Percentiles rank a stretch among this genome's conserved stretches.
These are phyloP conservation scores for Nyssa sinensis DNA, from an alignment of 148 eudicot genomes.

Conservation along the genomic window DNA sequence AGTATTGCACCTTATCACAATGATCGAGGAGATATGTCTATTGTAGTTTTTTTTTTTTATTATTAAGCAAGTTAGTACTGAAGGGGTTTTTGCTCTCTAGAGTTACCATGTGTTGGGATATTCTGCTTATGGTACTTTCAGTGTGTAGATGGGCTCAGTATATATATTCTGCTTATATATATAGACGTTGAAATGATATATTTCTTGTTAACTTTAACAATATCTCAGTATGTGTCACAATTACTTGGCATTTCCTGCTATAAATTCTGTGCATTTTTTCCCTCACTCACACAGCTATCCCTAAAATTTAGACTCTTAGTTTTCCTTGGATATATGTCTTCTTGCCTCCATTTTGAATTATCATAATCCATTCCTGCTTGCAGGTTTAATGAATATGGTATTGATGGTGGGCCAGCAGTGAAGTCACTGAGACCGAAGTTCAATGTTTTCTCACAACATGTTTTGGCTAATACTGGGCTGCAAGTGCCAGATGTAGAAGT, in stretches of 20 bases:
- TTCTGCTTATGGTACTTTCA: neutral
- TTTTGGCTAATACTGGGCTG: slow-evolving; percentile 55
- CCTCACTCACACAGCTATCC: neutral
- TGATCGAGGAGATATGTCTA: too few species aligned
- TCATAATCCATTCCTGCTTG: slow-evolving; percentile 11
- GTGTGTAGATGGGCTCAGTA: neutral
- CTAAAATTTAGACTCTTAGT: neutral
- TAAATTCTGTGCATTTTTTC: neutral
- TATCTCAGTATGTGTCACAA: neutral
- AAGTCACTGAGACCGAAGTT: slow-evolving; percentile 68
- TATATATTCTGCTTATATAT: too few species aligned
- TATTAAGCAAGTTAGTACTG: too few species aligned
- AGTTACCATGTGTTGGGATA: neutral
- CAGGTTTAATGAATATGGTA: slow-evolving; percentile 78
- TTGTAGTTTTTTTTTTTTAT: too few species aligned
- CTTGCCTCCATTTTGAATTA: neutral
- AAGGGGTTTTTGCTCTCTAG: neutral
- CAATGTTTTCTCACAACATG: slow-evolving; percentile 53
- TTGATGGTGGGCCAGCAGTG: slow-evolving; percentile 81
- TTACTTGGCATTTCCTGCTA: neutral
- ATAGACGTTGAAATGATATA: neutral
- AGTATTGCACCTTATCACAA: neutral
- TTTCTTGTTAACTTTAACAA: neutral
- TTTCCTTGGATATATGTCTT: neutral
- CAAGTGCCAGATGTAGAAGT: slow-evolving; percentile 70